phyloP scores from a whole-genome alignment of 2,329 filamentous ascomycete species.

The Fusarium sororula region DNA sequence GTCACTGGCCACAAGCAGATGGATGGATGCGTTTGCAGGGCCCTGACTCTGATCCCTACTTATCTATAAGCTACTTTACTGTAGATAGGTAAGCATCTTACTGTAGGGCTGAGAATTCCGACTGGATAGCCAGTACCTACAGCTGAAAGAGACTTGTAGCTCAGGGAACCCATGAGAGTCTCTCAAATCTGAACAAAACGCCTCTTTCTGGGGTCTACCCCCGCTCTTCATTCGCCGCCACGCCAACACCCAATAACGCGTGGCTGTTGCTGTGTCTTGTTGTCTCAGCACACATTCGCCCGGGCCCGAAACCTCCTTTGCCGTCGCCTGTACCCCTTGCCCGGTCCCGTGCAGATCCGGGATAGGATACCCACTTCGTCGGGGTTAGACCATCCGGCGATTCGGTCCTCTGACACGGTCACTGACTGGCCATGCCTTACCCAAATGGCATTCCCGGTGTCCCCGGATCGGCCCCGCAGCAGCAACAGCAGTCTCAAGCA shows the following conservation, averaged over 20 bases:
- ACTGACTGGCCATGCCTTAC: constrained; percentile 33
- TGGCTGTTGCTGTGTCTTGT: background rate
- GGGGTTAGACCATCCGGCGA: constrained; percentile 4
- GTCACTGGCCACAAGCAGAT: constrained; percentile 16
- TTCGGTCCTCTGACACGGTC: background rate
- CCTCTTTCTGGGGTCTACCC: constrained; percentile 7
- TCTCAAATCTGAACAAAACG: background rate
- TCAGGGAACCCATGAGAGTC: constrained; percentile 13
- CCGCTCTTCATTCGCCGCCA: constrained; percentile 7
- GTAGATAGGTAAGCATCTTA: background rate
- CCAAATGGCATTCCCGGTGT: constrained; percentile 31
- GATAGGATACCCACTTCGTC: constrained; percentile 18
- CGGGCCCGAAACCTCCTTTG: constrained; percentile 4
- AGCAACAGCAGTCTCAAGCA: constrained; percentile 33
- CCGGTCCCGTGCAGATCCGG: constrained; percentile 2
- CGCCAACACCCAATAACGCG: background rate
- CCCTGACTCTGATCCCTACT: constrained; percentile 11
- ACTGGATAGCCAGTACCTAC: background rate
- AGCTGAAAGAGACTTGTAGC: constrained; percentile 26
- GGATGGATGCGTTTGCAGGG: background rate
- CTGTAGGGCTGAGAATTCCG: background rate
- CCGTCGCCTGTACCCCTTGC: background rate
- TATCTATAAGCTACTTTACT: constrained; percentile 6
- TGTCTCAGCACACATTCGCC: constrained; percentile 4
- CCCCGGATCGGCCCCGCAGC: constrained; percentile 35